phyloP scores from a whole-genome alignment of 2,329 filamentous ascomycete genomes.

The Diaporthe nobilis region DNA sequence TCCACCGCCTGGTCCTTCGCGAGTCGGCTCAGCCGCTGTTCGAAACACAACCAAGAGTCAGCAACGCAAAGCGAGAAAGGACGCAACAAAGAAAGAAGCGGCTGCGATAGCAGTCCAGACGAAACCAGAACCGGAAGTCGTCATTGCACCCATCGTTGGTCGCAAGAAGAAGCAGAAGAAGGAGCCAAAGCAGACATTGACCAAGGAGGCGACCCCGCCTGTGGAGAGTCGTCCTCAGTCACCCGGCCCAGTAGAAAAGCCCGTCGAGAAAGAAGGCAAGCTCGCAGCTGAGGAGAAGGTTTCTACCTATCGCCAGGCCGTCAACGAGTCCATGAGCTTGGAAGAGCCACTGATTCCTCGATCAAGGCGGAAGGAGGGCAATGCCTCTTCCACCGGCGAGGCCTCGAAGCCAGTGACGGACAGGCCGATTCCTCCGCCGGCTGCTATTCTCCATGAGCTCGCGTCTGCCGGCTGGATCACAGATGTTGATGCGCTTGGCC shows the following conservation, averaged over 20 bases:
- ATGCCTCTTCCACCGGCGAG: conserved; percentile 28
- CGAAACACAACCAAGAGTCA: conserved; percentile 82
- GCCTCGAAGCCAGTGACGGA: conserved; percentile 31
- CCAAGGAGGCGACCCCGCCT: conserved; percentile 42
- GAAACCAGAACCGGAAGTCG: conserved; percentile 65
- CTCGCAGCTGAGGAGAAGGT: conserved; percentile 36
- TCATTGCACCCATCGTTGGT: conserved; percentile 80
- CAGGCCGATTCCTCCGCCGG: conserved; percentile 34
- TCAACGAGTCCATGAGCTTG: conserved; percentile 43
- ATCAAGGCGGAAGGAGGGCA: conserved; percentile 38
- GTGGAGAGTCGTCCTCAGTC: conserved; percentile 38
- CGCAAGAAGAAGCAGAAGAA: conserved; percentile 91
- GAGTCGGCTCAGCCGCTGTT: conserved; percentile 77
- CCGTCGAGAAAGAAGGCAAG: conserved; percentile 31
- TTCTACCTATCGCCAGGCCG: conserved; percentile 41
- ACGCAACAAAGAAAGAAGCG: conserved; percentile 75
- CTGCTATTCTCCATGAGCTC: conserved; percentile 42
- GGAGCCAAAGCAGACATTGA: conserved; percentile 62
- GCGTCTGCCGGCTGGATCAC: conserved; percentile 38
- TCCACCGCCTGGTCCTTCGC: conserved; percentile 69
- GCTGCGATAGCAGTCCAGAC: conserved; percentile 64
- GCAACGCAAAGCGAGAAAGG: conserved; percentile 81
- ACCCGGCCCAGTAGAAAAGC: conserved; percentile 26
- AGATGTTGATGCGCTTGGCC: conserved; percentile 51
- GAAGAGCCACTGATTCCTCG: conserved; percentile 36